Evolutionary conservation across 1,139 yeast genomes (phyloP).

Genomic region (Lizanozyma gosingica): DNA sequence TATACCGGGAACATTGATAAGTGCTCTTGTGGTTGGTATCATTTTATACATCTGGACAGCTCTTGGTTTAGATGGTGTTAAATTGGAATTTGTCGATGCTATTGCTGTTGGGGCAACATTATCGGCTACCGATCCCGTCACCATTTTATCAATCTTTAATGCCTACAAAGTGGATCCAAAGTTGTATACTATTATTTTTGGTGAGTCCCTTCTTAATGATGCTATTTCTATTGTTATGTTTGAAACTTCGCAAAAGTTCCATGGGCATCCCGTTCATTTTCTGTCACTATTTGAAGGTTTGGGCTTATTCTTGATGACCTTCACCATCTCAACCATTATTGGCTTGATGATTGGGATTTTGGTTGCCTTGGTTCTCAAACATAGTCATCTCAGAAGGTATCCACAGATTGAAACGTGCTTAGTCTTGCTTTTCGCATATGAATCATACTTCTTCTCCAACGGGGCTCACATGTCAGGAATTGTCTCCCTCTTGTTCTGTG

Average conservation of each 20-base stretch:
- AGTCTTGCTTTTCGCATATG: conserved; percentile 85
- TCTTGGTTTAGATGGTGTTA: conserved; percentile 79
- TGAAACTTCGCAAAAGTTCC: conserved; percentile 95
- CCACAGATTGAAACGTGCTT: conserved; percentile 96
- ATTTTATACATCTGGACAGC: conserved; percentile 86
- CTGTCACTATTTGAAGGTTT: conserved; percentile 86
- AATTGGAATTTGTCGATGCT: conserved; percentile 90
- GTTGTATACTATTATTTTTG: conserved; percentile 91
- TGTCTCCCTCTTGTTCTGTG: conserved; percentile 89
- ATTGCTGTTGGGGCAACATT: conserved; percentile 95
- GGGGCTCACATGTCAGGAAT: conserved; percentile 99
- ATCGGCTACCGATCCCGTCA: conserved; percentile 98
- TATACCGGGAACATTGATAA: conserved; percentile 91
- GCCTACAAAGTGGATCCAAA: conserved; percentile 98
- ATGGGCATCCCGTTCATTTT: conserved; percentile 69
- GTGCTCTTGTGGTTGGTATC: conserved; percentile 81
- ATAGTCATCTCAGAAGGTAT: conserved; percentile 84
- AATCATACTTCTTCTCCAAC: conserved; percentile 92
- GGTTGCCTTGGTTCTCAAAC: conserved; percentile 84
- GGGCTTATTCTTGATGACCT: conserved; percentile 88
- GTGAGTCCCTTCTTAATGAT: conserved; percentile 90
- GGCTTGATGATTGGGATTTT: conserved; percentile 83
- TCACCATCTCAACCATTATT: conserved; percentile 84
- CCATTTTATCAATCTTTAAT: conserved; percentile 90
- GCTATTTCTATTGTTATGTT: conserved; percentile 99